These are phyloP conservation scores for Hypomyces perniciosus DNA, from an alignment of 2,329 filamentous ascomycete species.

Conservation along the genomic window DNA sequence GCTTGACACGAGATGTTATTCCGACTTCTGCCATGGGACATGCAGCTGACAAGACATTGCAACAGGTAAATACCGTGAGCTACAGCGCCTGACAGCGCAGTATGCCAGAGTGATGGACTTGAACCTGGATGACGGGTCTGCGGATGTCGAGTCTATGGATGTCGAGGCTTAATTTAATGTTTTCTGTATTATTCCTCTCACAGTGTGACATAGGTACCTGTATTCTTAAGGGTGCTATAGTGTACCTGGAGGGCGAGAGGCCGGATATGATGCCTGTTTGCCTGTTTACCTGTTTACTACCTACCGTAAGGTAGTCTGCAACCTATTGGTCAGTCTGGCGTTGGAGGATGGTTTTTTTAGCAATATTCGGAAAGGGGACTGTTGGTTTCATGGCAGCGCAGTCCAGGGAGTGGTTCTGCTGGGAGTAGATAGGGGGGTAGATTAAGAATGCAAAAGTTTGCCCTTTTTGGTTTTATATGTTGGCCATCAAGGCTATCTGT, in stretches of 20 bases:
- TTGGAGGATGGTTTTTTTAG: neutral
- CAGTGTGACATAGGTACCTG: no score
- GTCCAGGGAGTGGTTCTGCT: neutral
- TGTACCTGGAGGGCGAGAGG: conserved; percentile 1
- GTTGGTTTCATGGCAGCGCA: neutral
- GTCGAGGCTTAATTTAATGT: conserved; percentile 27
- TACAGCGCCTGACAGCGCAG: conserved; percentile 90
- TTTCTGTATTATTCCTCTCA: neutral
- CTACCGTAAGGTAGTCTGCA: neutral
- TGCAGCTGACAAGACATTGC: conserved; percentile 26
- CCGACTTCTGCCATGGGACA: neutral
- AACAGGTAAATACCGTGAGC: conserved; percentile 85
- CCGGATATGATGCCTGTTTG: neutral
- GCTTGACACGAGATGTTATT: neutral
- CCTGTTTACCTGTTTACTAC: neutral
- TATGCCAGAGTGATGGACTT: conserved; percentile 80
- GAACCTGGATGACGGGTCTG: conserved; percentile 40
- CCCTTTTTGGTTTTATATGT: neutral
- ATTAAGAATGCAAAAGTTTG: neutral
- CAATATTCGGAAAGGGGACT: neutral
- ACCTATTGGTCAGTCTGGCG: conserved; percentile 4
- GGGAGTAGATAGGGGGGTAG: neutral
- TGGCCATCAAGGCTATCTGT: neutral
- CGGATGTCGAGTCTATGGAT: conserved; percentile 40
- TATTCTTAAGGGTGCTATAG: neutral